A percentile compares a stretch with the other conserved stretches of the same genome.
These are phyloP conservation scores for Diaporthe aspalathi DNA, from an alignment of 2,329 filamentous ascomycete species.

Conservation along the genomic window DNA sequence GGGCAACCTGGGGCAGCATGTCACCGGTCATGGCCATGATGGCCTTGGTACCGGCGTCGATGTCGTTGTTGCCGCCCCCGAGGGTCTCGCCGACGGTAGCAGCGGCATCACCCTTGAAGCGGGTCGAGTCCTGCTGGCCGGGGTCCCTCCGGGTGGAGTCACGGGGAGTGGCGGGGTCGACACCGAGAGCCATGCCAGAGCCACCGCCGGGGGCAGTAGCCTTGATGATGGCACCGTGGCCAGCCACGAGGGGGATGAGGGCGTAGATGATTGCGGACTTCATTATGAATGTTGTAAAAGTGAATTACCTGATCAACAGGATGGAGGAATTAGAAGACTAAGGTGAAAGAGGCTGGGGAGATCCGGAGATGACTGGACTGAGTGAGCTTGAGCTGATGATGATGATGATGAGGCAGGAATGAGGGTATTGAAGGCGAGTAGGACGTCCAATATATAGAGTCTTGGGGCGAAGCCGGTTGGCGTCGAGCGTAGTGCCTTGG, in stretches of 20 bases:
- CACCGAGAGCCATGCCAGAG: slow-evolving; percentile 61
- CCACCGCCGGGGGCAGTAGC: slow-evolving; percentile 70
- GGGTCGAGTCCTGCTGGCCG: slow-evolving; percentile 73
- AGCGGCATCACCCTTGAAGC: slow-evolving; percentile 59
- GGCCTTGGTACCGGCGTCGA: slow-evolving; percentile 65
- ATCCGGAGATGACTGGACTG: neutral
- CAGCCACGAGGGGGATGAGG: slow-evolving; percentile 66
- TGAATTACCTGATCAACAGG: slow-evolving; percentile 33
- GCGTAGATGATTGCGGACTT: slow-evolving; percentile 45
- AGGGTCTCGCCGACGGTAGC: slow-evolving; percentile 53
- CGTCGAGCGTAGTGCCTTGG: slow-evolving; percentile 1
- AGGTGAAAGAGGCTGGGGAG: slow-evolving; percentile 9
- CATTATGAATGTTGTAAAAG: slow-evolving; percentile 27
- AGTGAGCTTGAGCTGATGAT: slow-evolving; percentile 27
- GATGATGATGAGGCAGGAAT: slow-evolving; percentile 1
- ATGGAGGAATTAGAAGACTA: slow-evolving; percentile 7
- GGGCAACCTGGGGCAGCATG: slow-evolving; percentile 67
- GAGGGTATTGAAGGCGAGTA: neutral
- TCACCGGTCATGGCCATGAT: slow-evolving; percentile 69
- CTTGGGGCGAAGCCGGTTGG: neutral
- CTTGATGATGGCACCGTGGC: slow-evolving; percentile 69
- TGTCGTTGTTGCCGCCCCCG: slow-evolving; percentile 64
- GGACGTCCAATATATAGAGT: slow-evolving; percentile 32
- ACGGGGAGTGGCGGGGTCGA: slow-evolving; percentile 68
- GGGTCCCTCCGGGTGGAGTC: slow-evolving; percentile 70